phyloP scores from a whole-genome alignment of 2,329 filamentous ascomycete species.

The Botrytis paeoniae region DNA sequence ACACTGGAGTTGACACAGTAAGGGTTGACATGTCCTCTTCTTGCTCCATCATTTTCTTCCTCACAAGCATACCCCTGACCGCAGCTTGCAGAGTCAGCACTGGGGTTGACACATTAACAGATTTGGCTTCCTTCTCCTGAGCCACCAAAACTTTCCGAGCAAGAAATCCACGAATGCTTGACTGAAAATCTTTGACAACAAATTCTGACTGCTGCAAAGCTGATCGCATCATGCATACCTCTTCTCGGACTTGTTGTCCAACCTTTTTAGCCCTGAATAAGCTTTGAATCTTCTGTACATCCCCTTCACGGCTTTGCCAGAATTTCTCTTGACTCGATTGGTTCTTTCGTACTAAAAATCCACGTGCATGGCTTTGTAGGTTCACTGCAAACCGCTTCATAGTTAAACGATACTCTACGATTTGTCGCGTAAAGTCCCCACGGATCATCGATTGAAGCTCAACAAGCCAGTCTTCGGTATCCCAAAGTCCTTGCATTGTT shows the following conservation, averaged over 20 bases:
- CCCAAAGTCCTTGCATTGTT: slow-evolving; percentile 88
- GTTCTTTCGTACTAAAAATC: slow-evolving; percentile 67
- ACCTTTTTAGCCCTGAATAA: slow-evolving; percentile 68
- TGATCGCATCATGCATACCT: slow-evolving; percentile 54
- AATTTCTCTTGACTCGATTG: slow-evolving; percentile 61
- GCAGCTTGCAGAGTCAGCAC: slow-evolving; percentile 48
- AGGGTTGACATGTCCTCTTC: not conserved
- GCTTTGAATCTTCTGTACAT: slow-evolving; percentile 78
- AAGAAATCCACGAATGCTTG: slow-evolving; percentile 64
- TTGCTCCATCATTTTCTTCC: slow-evolving; percentile 36
- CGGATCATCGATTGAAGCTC: slow-evolving; percentile 84
- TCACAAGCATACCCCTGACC: slow-evolving; percentile 45
- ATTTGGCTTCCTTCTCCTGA: slow-evolving; percentile 54
- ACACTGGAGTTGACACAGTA: slow-evolving; percentile 51
- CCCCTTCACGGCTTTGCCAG: slow-evolving; percentile 67
- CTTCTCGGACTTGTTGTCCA: slow-evolving; percentile 42
- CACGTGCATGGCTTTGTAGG: slow-evolving; percentile 76
- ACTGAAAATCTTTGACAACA: slow-evolving; percentile 64
- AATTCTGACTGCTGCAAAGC: slow-evolving; percentile 61
- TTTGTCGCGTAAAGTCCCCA: slow-evolving; percentile 81
- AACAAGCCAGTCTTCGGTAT: slow-evolving; percentile 71
- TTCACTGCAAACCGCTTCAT: slow-evolving; percentile 79
- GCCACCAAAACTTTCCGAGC: slow-evolving; percentile 55
- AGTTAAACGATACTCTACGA: slow-evolving; percentile 74
- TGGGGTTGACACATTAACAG: slow-evolving; percentile 44